Conservation (phyloP, 2,329 filamentous ascomycete species). For the Moelleriella libera region DNA sequence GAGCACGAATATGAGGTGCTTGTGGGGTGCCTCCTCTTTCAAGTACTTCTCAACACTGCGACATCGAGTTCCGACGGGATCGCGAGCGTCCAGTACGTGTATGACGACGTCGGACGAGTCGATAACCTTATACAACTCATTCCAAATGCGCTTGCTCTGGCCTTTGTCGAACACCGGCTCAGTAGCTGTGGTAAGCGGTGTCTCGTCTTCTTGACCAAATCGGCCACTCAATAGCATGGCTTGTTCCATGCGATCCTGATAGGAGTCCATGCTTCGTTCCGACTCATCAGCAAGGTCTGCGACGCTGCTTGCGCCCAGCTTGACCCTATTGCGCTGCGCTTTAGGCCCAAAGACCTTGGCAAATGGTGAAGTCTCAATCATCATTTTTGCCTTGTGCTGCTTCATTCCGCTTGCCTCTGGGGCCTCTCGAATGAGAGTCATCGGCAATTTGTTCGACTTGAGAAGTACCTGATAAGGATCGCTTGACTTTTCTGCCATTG, state of each 20-base stretch:
- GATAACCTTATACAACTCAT: constrained; percentile 89
- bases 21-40: constrained; percentile 83
- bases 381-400: constrained; percentile 87
- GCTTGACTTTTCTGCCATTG: constrained; percentile 77
- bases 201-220: constrained; percentile 40
- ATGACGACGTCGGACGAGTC: constrained; percentile 93
- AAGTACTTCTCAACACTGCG: constrained; percentile 73
- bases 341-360: constrained; percentile 86
- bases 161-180: constrained; percentile 90
- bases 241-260: constrained; percentile 68
- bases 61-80: constrained; percentile 82
- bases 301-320: constrained; percentile 71
- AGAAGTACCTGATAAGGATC: constrained; percentile 92
- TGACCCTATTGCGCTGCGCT: constrained; percentile 82
- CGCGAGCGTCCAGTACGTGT: constrained; percentile 83
- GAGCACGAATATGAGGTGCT: constrained; percentile 53
- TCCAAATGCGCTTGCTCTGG: constrained; percentile 92
- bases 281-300: constrained; percentile 70
- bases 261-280: constrained; percentile 66
- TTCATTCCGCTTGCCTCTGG: constrained; percentile 70
- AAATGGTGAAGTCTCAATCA: constrained; percentile 77
- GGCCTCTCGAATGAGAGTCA: constrained; percentile 80
- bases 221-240: constrained; percentile 61
- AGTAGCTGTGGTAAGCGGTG: constrained; percentile 44
- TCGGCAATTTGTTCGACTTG: constrained; percentile 92